Evolutionary conservation across 1,139 yeast genomes (phyloP).

Genomic region (Sporopachydermia cereana): DNA sequence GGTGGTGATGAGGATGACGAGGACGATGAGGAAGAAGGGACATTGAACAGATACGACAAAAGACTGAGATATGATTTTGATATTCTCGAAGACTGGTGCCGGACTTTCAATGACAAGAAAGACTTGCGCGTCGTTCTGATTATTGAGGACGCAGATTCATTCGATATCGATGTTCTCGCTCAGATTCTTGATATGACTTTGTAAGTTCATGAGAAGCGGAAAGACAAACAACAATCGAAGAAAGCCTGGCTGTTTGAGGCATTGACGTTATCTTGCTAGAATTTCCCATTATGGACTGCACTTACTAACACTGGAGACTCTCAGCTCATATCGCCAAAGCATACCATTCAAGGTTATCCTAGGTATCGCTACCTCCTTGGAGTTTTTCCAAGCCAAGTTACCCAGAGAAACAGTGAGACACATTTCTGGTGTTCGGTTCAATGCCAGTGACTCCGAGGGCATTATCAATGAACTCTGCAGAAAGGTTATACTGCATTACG

Average conservation of each 20-base stretch:
- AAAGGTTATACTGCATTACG: constrained; percentile 24
- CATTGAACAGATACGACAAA: constrained; percentile 19
- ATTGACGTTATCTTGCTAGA: too few species aligned
- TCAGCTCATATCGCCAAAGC: constrained; percentile 17
- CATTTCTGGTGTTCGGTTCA: constrained; percentile 21
- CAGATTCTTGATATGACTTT: constrained; percentile 38
- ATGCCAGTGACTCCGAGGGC: constrained; percentile 34
- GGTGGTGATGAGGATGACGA: background rate
- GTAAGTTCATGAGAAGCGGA: too few species aligned
- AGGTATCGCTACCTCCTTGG: constrained; percentile 42
- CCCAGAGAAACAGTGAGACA: constrained; percentile 18
- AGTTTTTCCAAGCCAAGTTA: constrained; percentile 31
- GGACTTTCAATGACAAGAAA: constrained; percentile 12
- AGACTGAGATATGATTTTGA: constrained; percentile 41
- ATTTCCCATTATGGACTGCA: too few species aligned
- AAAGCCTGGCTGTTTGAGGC: too few species aligned
- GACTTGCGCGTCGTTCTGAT: constrained; percentile 31
- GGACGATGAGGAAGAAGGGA: constrained; percentile 8
- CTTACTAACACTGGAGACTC: too few species aligned
- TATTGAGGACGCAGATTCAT: constrained; percentile 56
- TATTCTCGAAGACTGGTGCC: constrained; percentile 37
- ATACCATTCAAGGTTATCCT: constrained; percentile 37
- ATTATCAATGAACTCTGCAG: constrained; percentile 30
- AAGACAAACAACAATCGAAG: too few species aligned
- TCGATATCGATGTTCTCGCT: constrained; percentile 39